These are phyloP conservation scores for Lyophyllum semitale DNA, from an alignment of 768 basidiomycete genomes.

Conservation along the genomic window DNA sequence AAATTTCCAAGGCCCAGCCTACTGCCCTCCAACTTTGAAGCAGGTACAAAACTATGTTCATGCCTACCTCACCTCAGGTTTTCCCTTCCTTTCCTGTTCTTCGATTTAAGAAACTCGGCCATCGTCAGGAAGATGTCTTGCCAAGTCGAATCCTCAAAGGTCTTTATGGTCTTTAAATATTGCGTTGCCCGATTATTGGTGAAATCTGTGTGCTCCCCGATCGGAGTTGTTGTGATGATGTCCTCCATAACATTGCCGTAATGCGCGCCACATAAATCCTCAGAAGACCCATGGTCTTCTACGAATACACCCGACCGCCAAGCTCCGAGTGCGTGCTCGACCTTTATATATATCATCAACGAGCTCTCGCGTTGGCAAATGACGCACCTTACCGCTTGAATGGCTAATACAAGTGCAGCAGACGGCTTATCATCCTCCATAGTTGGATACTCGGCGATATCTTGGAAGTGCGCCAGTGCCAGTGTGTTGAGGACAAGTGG, in stretches of 20 bases:
- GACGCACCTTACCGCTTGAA: background rate
- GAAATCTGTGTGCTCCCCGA: background rate
- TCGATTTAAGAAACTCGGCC: background rate
- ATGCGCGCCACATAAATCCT: background rate
- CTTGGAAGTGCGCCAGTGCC: background rate
- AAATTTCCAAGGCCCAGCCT: too few species aligned
- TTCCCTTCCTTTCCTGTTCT: too few species aligned
- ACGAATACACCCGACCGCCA: background rate
- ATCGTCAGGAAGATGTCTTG: background rate
- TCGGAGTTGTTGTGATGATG: background rate
- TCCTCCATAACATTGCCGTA: background rate
- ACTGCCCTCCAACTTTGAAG: too few species aligned
- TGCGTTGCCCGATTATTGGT: background rate
- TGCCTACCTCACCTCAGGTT: too few species aligned
- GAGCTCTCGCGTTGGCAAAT: too few species aligned
- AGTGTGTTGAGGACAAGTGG: background rate
- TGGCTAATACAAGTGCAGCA: background rate
- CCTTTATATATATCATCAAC: background rate
- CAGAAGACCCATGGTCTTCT: background rate
- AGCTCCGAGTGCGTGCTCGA: background rate
- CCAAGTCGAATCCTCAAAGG: background rate
- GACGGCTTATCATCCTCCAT: background rate
- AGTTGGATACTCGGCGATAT: background rate
- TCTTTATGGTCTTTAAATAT: background rate
- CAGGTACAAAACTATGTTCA: too few species aligned